Conservation (phyloP, 305 asterid genomes). For the Solanum hybrid region DNA sequence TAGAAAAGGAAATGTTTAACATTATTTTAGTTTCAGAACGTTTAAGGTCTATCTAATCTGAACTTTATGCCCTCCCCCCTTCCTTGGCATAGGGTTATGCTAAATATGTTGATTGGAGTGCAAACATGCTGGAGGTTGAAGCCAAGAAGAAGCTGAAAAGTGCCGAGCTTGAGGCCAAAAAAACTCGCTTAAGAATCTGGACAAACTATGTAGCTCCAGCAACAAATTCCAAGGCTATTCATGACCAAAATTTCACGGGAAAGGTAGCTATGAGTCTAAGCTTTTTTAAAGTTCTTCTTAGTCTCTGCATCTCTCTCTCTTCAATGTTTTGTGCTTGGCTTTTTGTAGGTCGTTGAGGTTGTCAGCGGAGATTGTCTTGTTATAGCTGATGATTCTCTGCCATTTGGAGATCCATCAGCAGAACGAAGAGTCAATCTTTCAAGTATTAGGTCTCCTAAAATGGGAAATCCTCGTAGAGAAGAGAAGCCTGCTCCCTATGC, state of each 20-base stretch:
- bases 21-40: background rate
- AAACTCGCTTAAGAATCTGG: constrained; percentile 67
- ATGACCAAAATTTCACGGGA: constrained; percentile 91
- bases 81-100: constrained; percentile 64
- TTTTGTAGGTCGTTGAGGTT: constrained; percentile 81
- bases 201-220: constrained; percentile 88
- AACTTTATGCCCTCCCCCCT: constrained; percentile 8
- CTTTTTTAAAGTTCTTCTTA: background rate
- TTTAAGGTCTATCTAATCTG: background rate
- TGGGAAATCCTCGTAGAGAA: constrained; percentile 94
- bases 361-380: constrained; percentile 83
- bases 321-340: constrained; percentile 9
- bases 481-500: constrained; percentile 95
- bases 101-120: constrained; percentile 96
- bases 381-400: constrained; percentile 86
- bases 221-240: constrained; percentile 92
- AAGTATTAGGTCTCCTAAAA: constrained; percentile 90
- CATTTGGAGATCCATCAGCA: constrained; percentile 90
- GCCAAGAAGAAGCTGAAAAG: constrained; percentile 56
- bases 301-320: background rate
- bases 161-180: constrained; percentile 89
- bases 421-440: constrained; percentile 95
- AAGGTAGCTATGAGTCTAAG: constrained; percentile 42
- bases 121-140: constrained; percentile 76
- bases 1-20: background rate